Evolutionary conservation across 176 grass and related monocot genomes (phyloP).

Genomic region (Secale cereale): DNA sequence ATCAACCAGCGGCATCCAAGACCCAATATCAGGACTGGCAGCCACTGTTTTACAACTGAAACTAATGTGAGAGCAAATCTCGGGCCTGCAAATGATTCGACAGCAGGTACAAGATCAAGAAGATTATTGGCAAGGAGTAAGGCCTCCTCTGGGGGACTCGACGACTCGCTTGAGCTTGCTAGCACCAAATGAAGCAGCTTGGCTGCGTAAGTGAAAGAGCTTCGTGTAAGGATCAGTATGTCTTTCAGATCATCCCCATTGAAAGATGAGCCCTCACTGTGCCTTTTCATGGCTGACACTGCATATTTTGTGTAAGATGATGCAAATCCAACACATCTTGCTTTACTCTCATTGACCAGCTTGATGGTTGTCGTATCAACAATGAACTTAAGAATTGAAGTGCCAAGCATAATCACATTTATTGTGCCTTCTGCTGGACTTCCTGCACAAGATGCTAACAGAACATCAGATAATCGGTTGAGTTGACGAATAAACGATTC

Average conservation of each 20-base stretch:
- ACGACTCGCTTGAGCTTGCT: conserved; percentile 37
- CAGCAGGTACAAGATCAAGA: conserved; percentile 64
- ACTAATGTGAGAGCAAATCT: conserved; percentile 43
- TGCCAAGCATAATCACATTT: conserved; percentile 52
- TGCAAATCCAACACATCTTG: conserved; percentile 62
- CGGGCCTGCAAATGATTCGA: conserved; percentile 48
- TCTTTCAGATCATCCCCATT: conserved; percentile 60
- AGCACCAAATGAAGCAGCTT: conserved; percentile 81
- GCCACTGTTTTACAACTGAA: conserved; percentile 69
- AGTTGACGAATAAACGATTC: neutral
- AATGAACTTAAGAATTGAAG: conserved; percentile 68
- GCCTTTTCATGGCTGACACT: conserved; percentile 43
- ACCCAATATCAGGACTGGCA: conserved; percentile 72
- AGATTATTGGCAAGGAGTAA: conserved; percentile 81
- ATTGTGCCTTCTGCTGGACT: conserved; percentile 37
- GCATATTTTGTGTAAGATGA: conserved; percentile 54
- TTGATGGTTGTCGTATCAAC: conserved; percentile 51
- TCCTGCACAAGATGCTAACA: conserved; percentile 39
- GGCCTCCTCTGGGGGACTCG: conserved; percentile 36
- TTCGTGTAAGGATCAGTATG: conserved; percentile 49
- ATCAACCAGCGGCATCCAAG: conserved; percentile 55
- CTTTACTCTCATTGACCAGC: conserved; percentile 43
- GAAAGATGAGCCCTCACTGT: conserved; percentile 36
- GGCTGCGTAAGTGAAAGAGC: conserved; percentile 70
- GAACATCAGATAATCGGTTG: neutral